Evolutionary conservation across 176 grass and related monocot species (phyloP).

Genomic region (Eleusine indica): DNA sequence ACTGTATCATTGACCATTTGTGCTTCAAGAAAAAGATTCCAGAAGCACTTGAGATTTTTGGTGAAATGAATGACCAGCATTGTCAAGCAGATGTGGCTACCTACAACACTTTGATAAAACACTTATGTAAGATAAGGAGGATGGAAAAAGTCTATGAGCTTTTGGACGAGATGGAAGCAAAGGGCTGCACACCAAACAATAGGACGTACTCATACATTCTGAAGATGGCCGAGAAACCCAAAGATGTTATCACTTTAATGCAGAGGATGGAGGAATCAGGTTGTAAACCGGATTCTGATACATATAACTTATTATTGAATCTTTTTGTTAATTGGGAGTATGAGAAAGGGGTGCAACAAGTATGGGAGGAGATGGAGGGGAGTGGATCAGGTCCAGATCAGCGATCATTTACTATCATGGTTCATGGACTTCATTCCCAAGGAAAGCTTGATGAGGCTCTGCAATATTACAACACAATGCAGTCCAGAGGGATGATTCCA

Average conservation of each 20-base stretch:
- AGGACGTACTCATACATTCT: constrained; percentile 71
- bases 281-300: constrained; percentile 57
- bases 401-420: constrained; percentile 68
- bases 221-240: constrained; percentile 47
- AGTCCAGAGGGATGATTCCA: constrained; percentile 68
- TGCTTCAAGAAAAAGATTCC: constrained; percentile 83
- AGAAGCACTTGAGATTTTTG: constrained; percentile 68
- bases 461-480: constrained; percentile 66
- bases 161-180: constrained; percentile 67
- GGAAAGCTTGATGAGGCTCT: constrained; percentile 66
- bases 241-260: constrained; percentile 57
- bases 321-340: constrained; percentile 64
- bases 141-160: constrained; percentile 68
- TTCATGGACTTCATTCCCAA: constrained; percentile 68
- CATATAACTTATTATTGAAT: constrained; percentile 73
- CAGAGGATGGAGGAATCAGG: constrained; percentile 67
- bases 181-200: constrained; percentile 56
- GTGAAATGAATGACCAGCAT: constrained; percentile 65
- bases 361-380: constrained; percentile 76
- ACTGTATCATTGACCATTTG: constrained; percentile 72
- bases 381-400: constrained; percentile 75
- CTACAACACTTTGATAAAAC: constrained; percentile 75
- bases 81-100: constrained; percentile 65
- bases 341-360: constrained; percentile 47
- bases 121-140: constrained; percentile 67